These are phyloP conservation scores for Solanum hybrid DNA, from an alignment of 305 asterid species.

Conservation along the genomic window DNA sequence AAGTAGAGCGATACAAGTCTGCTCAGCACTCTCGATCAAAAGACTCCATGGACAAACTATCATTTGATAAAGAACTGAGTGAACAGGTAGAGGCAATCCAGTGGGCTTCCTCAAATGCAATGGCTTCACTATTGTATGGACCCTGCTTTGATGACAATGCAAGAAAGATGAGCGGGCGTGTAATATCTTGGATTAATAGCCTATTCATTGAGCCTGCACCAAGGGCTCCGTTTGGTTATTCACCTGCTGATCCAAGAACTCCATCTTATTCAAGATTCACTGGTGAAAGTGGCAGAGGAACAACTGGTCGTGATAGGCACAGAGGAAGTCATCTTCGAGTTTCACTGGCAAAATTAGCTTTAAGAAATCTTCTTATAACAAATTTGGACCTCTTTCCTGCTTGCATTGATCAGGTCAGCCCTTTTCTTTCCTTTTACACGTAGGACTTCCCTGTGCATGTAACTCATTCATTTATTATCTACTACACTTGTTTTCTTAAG, in stretches of 20 bases:
- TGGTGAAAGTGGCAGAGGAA: constrained; percentile 84
- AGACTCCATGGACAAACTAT: constrained; percentile 89
- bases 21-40: constrained; percentile 92
- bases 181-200: constrained; percentile 97
- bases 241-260: constrained; percentile 99
- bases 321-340: constrained; percentile 94
- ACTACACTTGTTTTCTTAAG: neutral
- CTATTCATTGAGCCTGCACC: constrained; percentile 95
- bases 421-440: neutral
- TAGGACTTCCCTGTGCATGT: constrained; percentile 2
- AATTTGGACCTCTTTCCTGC: constrained; percentile 98
- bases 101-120: constrained; percentile 97
- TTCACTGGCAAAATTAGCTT: constrained; percentile 86
- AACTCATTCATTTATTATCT: neutral
- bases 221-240: constrained; percentile 96
- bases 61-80: constrained; percentile 86
- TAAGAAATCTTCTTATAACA: constrained; percentile 90
- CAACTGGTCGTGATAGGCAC: constrained; percentile 81
- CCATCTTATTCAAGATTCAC: constrained; percentile 78
- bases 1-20: constrained; percentile 95
- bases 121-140: constrained; percentile 95
- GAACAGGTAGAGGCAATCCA: constrained; percentile 99
- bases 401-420: constrained; percentile 91
- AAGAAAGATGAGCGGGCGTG: constrained; percentile 98
- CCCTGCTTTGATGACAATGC: constrained; percentile 99